Percentiles rank a stretch among this genome's conserved stretches.
phyloP scores from a whole-genome alignment of 768 basidiomycete genomes.

The Suillus subalutaceus region DNA sequence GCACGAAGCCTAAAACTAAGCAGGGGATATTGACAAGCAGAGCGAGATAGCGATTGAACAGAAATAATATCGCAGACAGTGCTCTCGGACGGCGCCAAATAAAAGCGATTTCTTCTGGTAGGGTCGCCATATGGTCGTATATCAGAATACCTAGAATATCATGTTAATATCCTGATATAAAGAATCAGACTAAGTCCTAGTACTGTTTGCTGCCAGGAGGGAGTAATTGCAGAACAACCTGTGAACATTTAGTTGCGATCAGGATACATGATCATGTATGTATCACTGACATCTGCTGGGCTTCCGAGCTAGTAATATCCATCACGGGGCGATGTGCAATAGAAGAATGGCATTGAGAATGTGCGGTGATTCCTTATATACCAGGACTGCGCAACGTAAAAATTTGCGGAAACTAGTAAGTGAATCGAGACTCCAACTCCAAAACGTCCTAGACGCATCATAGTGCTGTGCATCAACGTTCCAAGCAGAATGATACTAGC shows the following conservation, averaged over 20 bases:
- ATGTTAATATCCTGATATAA: not conserved
- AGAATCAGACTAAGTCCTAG: not conserved
- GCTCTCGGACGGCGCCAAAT: not conserved
- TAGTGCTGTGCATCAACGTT: not conserved
- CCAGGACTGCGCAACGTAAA: not conserved
- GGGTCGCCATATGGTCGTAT: not conserved
- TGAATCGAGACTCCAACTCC: not conserved
- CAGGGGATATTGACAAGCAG: not conserved
- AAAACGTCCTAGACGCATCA: not conserved
- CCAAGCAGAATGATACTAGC: not conserved
- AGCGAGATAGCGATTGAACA: not conserved
- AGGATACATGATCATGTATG: not conserved
- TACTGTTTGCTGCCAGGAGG: not conserved
- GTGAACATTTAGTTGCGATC: not conserved
- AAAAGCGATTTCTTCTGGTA: not conserved
- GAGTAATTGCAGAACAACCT: slow-evolving; percentile 5
- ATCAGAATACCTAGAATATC: not conserved
- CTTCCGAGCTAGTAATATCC: not conserved
- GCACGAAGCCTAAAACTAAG: not conserved
- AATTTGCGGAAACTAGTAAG: not conserved
- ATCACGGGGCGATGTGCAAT: not conserved
- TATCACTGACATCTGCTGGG: not conserved
- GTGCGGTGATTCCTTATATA: not conserved
- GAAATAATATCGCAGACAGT: not conserved
- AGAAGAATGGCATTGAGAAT: not conserved